phyloP scores from a whole-genome alignment of 2,329 filamentous ascomycete species.

The Diatrype stigma region DNA sequence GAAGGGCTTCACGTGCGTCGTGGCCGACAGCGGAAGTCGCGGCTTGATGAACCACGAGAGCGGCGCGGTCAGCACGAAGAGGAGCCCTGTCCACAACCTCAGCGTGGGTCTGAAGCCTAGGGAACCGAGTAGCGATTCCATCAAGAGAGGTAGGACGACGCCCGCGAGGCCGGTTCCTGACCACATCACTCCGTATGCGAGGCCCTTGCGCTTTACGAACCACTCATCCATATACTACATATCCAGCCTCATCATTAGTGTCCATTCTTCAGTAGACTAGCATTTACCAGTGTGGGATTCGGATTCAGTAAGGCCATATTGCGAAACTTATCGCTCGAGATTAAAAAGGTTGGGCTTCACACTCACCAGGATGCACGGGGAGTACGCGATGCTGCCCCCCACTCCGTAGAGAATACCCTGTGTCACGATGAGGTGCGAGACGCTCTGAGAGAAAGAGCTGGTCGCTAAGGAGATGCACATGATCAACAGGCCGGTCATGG shows the following conservation, averaged over 20 bases:
- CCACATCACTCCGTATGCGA: constrained; percentile 64
- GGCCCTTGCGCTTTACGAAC: constrained; percentile 54
- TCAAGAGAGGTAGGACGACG: constrained; percentile 47
- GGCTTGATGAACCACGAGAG: constrained; percentile 56
- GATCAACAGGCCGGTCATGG: constrained; percentile 42
- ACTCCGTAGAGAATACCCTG: constrained; percentile 60
- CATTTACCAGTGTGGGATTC: no score
- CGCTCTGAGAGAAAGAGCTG: constrained; percentile 48
- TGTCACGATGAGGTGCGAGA: constrained; percentile 52
- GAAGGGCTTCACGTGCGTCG: constrained; percentile 33
- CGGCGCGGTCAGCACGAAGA: constrained; percentile 48
- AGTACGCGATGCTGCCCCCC: constrained; percentile 52
- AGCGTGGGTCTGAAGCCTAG: constrained; percentile 53
- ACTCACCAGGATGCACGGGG: constrained; percentile 44
- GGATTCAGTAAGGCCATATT: not conserved
- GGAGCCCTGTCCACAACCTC: constrained; percentile 46
- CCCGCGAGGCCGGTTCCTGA: constrained; percentile 49
- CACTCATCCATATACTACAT: constrained; percentile 54
- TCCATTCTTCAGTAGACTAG: not conserved
- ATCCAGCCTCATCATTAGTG: constrained; percentile 10
- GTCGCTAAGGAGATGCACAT: constrained; percentile 50
- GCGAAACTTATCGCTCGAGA: not conserved
- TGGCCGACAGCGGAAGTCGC: constrained; percentile 42
- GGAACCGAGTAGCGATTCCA: constrained; percentile 45
- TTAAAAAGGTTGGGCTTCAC: not conserved